Conservation (phyloP, 208 protist genomes). For the Herpetomonas samuelpessoai region DNA sequence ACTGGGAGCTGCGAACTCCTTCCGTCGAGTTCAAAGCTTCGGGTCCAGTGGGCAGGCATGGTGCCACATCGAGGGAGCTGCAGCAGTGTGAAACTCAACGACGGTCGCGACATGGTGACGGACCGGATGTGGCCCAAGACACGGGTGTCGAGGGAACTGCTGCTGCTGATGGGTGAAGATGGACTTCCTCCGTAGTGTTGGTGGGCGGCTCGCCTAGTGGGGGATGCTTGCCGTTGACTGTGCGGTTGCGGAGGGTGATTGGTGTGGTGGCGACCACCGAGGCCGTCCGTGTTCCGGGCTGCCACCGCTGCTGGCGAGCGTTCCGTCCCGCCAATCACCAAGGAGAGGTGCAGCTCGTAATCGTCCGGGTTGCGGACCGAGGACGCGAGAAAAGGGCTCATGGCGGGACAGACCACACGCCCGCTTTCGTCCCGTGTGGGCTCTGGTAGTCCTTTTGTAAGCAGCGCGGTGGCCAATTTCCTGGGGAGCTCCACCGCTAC, state of each 20-base stretch:
- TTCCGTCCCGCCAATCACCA: constrained; percentile 25
- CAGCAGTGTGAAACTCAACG: constrained; percentile 21
- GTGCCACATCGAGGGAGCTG: background rate
- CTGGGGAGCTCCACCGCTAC: constrained; percentile 3
- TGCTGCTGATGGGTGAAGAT: no score
- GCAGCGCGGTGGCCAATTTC: background rate
- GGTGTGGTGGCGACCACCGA: no score
- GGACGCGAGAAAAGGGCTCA: background rate
- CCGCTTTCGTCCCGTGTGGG: background rate
- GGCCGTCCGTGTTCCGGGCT: no score
- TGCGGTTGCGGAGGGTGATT: no score
- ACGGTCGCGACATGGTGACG: constrained; percentile 20
- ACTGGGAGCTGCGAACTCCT: constrained; percentile 21
- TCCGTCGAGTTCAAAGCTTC: constrained; percentile 30
- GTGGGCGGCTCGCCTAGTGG: no score
- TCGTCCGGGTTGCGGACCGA: background rate
- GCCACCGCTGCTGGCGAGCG: constrained; percentile 4
- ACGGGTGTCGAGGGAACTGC: background rate
- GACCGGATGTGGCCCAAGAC: background rate
- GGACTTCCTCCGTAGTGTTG: no score
- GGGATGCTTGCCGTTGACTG: no score
- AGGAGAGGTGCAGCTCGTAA: constrained; percentile 18
- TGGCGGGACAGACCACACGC: background rate
- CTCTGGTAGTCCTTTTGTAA: background rate
- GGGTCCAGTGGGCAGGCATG: constrained; percentile 34